Conservation (phyloP, 352 stramenopile species). For the Blastocystis sp. region DNA sequence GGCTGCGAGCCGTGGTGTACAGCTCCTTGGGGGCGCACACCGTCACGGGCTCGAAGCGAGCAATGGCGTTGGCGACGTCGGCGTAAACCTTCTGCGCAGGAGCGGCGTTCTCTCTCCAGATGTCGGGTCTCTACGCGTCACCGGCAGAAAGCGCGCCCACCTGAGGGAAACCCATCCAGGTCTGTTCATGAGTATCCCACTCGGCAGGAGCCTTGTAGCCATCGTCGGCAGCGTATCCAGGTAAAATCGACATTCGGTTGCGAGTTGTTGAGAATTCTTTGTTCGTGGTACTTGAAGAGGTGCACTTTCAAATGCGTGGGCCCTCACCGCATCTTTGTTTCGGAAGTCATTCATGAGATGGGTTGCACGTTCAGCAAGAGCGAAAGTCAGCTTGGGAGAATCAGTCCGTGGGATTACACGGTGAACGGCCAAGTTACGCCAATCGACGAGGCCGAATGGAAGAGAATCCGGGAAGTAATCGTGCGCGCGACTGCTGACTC, state of each 20-base stretch:
- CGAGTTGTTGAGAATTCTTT: not conserved
- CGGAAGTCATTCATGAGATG: not conserved
- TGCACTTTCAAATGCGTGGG: not conserved
- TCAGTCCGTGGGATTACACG: constrained; percentile 13
- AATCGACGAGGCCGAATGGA: not conserved
- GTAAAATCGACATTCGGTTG: constrained; percentile 66
- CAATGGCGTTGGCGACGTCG: constrained; percentile 76
- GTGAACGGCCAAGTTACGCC: not conserved
- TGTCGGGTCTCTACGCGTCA: constrained; percentile 71
- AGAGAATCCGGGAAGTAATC: constrained; percentile 23
- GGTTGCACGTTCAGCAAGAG: constrained; percentile 10
- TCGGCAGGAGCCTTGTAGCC: constrained; percentile 77
- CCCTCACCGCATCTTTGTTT: constrained; percentile 1
- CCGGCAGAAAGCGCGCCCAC: not conserved
- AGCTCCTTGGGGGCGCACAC: constrained; percentile 74
- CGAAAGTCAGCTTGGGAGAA: constrained; percentile 1
- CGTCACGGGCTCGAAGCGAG: constrained; percentile 76
- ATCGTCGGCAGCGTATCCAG: constrained; percentile 60
- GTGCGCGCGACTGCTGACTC: not conserved
- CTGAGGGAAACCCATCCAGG: constrained; percentile 74
- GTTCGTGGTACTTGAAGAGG: not conserved
- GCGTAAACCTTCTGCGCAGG: constrained; percentile 75
- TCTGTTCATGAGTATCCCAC: constrained; percentile 75
- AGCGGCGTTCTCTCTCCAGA: constrained; percentile 75
- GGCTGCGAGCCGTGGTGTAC: constrained; percentile 22